A percentile compares a stretch with the other conserved stretches of the same genome.
These are phyloP conservation scores for Penicillium fuscoglaucum DNA, from an alignment of 2,329 filamentous ascomycete species.

Conservation along the genomic window DNA sequence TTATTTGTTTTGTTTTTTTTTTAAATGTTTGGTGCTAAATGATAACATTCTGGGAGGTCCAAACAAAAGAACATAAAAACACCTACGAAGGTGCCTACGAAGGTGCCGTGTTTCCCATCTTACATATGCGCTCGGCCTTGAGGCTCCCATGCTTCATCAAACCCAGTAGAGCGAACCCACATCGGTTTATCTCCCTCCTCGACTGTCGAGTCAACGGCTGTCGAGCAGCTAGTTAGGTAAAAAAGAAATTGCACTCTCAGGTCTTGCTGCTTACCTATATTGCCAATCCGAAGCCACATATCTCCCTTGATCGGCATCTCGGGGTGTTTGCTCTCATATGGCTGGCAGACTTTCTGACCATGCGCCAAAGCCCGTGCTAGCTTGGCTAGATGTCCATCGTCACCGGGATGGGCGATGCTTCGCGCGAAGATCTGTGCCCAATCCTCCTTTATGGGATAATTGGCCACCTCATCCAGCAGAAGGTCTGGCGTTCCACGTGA, in stretches of 20 bases:
- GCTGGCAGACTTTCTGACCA: constrained; percentile 55
- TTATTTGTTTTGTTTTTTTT: no score
- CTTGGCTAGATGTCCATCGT: constrained; percentile 84
- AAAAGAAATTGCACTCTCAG: not conserved
- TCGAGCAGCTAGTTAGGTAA: constrained; percentile 9
- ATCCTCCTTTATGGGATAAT: constrained; percentile 57
- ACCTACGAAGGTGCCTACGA: not conserved
- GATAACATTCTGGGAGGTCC: not conserved
- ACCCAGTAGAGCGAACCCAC: constrained; percentile 46
- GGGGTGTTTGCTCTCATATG: constrained; percentile 31
- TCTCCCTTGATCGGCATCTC: constrained; percentile 41
- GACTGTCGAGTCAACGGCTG: constrained; percentile 42
- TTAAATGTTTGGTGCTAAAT: not conserved
- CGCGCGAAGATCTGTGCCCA: constrained; percentile 50
- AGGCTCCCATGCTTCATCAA: constrained; percentile 44
- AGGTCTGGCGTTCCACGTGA: constrained; percentile 65
- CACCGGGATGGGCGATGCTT: constrained; percentile 50
- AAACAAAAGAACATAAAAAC: not conserved
- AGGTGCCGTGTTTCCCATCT: not conserved
- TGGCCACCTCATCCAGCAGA: constrained; percentile 57
- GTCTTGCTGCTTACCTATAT: constrained; percentile 40
- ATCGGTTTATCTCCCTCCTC: constrained; percentile 21
- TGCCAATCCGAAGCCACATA: constrained; percentile 48
- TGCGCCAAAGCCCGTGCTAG: constrained; percentile 68
- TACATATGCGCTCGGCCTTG: constrained; percentile 24